phyloP scores from a whole-genome alignment of 345 rosid genomes.

The Streptanthus diversifolius region DNA sequence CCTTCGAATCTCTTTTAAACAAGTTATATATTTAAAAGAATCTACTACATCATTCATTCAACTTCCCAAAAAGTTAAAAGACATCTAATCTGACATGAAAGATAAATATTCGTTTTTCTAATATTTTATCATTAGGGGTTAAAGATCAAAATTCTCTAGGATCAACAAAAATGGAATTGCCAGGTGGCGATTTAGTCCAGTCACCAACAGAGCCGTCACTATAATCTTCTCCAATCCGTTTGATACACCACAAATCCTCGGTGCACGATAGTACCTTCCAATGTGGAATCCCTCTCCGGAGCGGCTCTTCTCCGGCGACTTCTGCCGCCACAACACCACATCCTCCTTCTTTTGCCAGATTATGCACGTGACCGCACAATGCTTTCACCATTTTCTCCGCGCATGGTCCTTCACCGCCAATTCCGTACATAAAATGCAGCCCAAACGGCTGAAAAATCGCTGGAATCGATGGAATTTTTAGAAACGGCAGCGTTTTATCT shows the following conservation, averaged over 20 bases:
- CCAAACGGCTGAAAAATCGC: slow-evolving; percentile 81
- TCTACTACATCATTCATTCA: neutral
- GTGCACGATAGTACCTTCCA: slow-evolving; percentile 73
- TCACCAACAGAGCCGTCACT: slow-evolving; percentile 73
- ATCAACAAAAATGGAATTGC: slow-evolving; percentile 81
- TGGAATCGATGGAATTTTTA: slow-evolving; percentile 76
- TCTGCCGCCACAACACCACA: slow-evolving; percentile 80
- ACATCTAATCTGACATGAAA: slow-evolving; percentile 5
- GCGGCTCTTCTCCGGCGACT: slow-evolving; percentile 61
- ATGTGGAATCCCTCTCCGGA: slow-evolving; percentile 65
- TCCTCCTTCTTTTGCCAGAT: slow-evolving; percentile 62
- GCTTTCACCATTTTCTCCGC: slow-evolving; percentile 52
- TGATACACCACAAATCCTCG: slow-evolving; percentile 89
- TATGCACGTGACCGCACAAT: slow-evolving; percentile 70
- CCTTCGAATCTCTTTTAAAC: neutral
- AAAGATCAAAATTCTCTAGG: slow-evolving; percentile 68
- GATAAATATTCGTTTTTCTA: neutral
- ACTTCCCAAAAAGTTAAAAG: neutral
- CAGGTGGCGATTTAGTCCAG: slow-evolving; percentile 86
- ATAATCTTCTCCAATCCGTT: slow-evolving; percentile 73
- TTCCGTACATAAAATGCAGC: slow-evolving; percentile 67
- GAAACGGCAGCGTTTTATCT: slow-evolving; percentile 73
- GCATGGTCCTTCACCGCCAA: slow-evolving; percentile 81
- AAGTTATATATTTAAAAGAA: neutral
- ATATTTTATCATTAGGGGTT: neutral